Percentiles rank a stretch among this genome's conserved stretches.
These are phyloP conservation scores for Mrakia blollopis DNA, from an alignment of 768 basidiomycete species.

Conservation along the genomic window DNA sequence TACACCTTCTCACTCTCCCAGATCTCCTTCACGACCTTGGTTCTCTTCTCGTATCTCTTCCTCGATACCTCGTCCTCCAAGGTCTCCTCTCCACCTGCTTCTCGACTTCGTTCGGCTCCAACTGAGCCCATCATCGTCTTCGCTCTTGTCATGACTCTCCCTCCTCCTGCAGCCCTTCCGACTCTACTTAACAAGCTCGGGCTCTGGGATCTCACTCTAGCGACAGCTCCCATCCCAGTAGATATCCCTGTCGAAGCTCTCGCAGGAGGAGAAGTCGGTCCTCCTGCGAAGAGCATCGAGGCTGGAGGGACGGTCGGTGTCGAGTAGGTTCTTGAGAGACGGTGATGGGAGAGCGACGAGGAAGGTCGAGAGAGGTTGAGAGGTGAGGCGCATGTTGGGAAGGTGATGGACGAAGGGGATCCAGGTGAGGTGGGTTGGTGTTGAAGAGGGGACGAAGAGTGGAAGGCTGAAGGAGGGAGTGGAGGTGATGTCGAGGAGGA, in stretches of 20 bases:
- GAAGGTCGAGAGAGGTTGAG: background rate
- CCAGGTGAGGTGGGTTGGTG: background rate
- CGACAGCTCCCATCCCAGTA: background rate
- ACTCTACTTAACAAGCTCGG: background rate
- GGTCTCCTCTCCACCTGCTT: background rate
- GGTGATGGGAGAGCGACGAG: constrained; percentile 3
- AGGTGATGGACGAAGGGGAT: background rate
- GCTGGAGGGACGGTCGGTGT: constrained; percentile 7
- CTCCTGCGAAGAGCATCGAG: background rate
- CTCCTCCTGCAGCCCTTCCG: background rate
- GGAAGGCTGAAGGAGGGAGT: background rate
- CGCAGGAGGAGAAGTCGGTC: background rate
- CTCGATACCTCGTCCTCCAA: constrained; percentile 39
- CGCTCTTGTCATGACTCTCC: constrained; percentile 2
- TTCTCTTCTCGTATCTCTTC: constrained; percentile 55
- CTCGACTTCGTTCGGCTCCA: background rate
- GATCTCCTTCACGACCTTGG: constrained; percentile 72
- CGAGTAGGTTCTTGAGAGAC: constrained; percentile 15
- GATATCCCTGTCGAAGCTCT: background rate
- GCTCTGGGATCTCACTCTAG: background rate
- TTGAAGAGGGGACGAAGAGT: background rate
- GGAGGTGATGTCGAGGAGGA: background rate
- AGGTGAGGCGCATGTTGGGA: background rate
- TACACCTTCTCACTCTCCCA: constrained; percentile 76
- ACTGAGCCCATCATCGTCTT: background rate